Conservation (phyloP, 1,284 basidiomycete genomes). For the Agaricales sp. region DNA sequence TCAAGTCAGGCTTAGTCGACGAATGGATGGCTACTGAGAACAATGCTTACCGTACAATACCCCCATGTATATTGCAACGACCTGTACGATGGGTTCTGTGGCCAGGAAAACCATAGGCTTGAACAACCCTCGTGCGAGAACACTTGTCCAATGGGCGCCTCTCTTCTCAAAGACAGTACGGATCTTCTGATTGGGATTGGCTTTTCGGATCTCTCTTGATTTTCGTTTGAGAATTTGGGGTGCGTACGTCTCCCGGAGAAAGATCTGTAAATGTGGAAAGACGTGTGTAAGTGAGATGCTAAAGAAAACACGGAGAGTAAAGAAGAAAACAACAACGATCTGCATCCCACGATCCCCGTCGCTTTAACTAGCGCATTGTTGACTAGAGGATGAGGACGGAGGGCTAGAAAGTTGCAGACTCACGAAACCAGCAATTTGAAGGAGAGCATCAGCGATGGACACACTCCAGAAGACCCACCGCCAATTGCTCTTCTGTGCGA, state of each 20-base stretch:
- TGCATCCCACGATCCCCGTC: constrained; percentile 19
- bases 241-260: constrained; percentile 21
- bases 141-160: constrained; percentile 17
- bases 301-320: no score
- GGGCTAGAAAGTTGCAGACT: constrained; percentile 52
- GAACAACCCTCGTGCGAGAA: constrained; percentile 23
- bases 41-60: constrained; percentile 22
- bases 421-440: constrained; percentile 46
- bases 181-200: constrained; percentile 14
- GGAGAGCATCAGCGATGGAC: constrained; percentile 35
- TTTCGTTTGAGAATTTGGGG: constrained; percentile 20
- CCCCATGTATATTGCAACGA: constrained; percentile 27
- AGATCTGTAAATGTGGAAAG: constrained; percentile 13
- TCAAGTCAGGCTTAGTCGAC: no score
- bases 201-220: constrained; percentile 15
- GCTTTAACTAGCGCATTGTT: constrained; percentile 18
- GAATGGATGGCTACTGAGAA: no score
- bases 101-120: constrained; percentile 33
- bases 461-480: constrained; percentile 64
- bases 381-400: constrained; percentile 1
- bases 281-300: no score
- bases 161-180: constrained; percentile 15
- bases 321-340: constrained; percentile 2
- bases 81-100: constrained; percentile 31
- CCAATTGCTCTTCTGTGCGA: constrained; percentile 50